phyloP scores from a whole-genome alignment of 1,139 yeast species.

The Candida tropicalis region DNA sequence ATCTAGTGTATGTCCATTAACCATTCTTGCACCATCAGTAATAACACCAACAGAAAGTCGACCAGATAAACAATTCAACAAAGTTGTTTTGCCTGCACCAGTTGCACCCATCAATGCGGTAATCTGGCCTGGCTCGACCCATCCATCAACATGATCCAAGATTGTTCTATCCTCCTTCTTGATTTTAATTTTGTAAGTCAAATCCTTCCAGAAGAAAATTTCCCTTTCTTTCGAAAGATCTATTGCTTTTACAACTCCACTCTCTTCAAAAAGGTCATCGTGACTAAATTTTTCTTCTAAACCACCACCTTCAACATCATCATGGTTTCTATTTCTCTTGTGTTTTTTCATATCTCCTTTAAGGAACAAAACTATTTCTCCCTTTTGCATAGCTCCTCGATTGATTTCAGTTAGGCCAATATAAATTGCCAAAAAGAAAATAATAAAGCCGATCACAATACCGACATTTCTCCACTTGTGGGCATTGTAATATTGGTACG shows the following conservation, averaged over 20 bases:
- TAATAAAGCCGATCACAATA: slow-evolving; percentile 57
- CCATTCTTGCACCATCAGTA: slow-evolving; percentile 38
- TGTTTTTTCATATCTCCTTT: slow-evolving; percentile 16
- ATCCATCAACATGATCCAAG: slow-evolving; percentile 73
- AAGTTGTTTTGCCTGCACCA: slow-evolving; percentile 40
- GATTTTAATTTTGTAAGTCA: slow-evolving; percentile 71
- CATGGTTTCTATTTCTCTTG: slow-evolving; percentile 5
- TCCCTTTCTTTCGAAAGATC: slow-evolving; percentile 25
- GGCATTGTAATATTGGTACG: slow-evolving; percentile 51
- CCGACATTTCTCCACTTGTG: slow-evolving; percentile 90
- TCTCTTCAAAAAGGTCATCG: slow-evolving; percentile 36
- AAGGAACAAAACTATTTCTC: slow-evolving; percentile 71
- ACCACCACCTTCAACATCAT: slow-evolving; percentile 10
- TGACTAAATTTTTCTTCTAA: slow-evolving; percentile 5
- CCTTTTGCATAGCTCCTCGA: slow-evolving; percentile 79
- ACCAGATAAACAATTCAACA: slow-evolving; percentile 35
- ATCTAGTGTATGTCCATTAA: slow-evolving; percentile 36
- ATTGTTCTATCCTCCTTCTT: slow-evolving; percentile 65
- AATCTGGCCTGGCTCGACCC: slow-evolving; percentile 40
- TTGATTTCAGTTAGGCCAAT: slow-evolving; percentile 62
- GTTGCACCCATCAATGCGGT: slow-evolving; percentile 36
- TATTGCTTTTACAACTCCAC: not conserved
- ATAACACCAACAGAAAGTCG: slow-evolving; percentile 37
- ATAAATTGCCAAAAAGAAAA: slow-evolving; percentile 59
- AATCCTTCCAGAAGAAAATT: slow-evolving; percentile 79